Base-by-base conservation (phyloP, 768 basidiomycete species). In the Gloeopeniophorella convolvens region DNA sequence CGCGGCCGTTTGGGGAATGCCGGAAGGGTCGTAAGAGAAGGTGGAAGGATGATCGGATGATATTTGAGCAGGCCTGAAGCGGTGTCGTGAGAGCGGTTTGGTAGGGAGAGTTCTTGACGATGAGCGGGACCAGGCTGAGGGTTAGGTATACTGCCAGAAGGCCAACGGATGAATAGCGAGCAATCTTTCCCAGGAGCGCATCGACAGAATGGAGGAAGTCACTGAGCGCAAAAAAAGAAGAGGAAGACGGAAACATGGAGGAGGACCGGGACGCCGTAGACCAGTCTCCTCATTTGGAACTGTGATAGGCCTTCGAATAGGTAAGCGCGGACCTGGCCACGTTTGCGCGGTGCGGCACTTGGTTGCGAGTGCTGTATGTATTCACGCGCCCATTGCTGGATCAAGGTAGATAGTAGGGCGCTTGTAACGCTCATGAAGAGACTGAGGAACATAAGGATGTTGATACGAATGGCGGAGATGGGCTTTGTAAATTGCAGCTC, bases 371-470 rank as follows among this genome's bases (percentile, higher is more conserved):
- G 26, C 18, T 21, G 30, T 16, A 55, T 13, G 30, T 45, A 51
- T 20, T 45, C 45, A 1, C 43, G 27, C 16, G 45, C 42, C 55
- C 55, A 57, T 34, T 58, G 55, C 16, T 57, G 56, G 15, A 58
- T 37, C 8, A 55, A 36, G 4, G 45, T 43, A 2, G 54, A 42
- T 26, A 27, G 33, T 13, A 57, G 32, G 5, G 42, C 53, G 43
- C 53, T 56, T 27, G 41, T 45, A 10, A 55, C 27, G 15, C 31
- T 39, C 2, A 57, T 23, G 28, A 50, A 40, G 21, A 57, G 54
- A 18, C 55, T 49, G 31, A 57, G 15, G 32, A 35, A 49, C 20
- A 56, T n/a, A 5, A 45, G 18, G n/a, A 49, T 40, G 33, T 55
- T 55, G 35, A 56, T 20, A 31, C 52, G 46, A 23, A 56, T 16